These are phyloP conservation scores for Wickerhamiella kurtzmanii DNA, from an alignment of 805 yeast species.

Conservation along the genomic window DNA sequence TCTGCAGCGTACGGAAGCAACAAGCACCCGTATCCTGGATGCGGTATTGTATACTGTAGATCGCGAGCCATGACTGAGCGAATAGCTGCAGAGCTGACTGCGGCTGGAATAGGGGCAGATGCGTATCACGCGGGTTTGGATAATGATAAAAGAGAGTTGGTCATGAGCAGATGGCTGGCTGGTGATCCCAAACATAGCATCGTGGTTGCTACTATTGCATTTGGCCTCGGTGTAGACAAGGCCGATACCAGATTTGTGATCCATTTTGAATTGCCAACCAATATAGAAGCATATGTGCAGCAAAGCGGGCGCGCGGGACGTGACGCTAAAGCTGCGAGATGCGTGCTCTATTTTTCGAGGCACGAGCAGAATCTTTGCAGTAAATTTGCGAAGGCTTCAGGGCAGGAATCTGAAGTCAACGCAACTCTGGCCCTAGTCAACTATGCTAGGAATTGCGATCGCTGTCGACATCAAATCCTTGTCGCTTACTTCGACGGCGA, in stretches of 20 bases:
- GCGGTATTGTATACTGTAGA: constrained; percentile 87
- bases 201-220: constrained; percentile 93
- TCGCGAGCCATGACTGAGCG: constrained; percentile 80
- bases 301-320: constrained; percentile 98
- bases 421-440: constrained; percentile 11
- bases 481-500: constrained; percentile 76
- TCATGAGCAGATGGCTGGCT: constrained; percentile 71
- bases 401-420: constrained; percentile 24
- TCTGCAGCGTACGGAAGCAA: constrained; percentile 2
- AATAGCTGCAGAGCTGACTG: constrained; percentile 40
- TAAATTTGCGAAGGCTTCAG: constrained; percentile 56
- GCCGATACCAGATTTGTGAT: constrained; percentile 87
- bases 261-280: constrained; percentile 78
- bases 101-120: constrained; percentile 49
- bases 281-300: constrained; percentile 90
- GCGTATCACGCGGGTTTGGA: constrained; percentile 87
- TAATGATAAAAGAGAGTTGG: constrained; percentile 40
- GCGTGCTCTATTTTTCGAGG: constrained; percentile 61
- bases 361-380: constrained; percentile 64
- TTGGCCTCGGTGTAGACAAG: constrained; percentile 98
- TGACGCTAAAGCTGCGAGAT: constrained; percentile 74
- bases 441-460: constrained; percentile 33
- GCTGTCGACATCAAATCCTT: constrained; percentile 77
- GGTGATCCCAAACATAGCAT: constrained; percentile 42
- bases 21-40: constrained; percentile 14